Percentiles rank a stretch among this genome's conserved stretches.
phyloP scores from a whole-genome alignment of 2,329 filamentous ascomycete genomes.

The Calonectria naviculata region DNA sequence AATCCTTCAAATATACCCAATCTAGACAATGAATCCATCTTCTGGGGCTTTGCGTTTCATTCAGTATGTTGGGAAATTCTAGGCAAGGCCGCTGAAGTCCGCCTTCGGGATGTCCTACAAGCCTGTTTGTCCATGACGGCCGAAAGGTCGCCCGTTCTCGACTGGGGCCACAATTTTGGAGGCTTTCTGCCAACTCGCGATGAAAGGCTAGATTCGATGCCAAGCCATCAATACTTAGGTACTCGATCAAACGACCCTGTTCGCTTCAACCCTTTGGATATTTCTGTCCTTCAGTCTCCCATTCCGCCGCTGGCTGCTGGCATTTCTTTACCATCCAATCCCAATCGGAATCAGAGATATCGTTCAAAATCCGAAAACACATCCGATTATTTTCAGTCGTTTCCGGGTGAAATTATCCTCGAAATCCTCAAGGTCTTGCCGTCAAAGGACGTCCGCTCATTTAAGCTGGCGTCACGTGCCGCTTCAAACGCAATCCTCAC shows the following conservation, averaged over 20 bases:
- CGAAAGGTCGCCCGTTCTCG: not conserved
- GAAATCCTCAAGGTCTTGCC: slow-evolving; percentile 6
- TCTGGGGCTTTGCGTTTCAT: slow-evolving; percentile 23
- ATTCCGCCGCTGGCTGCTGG: not conserved
- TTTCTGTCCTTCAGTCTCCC: not conserved
- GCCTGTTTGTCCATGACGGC: slow-evolving; percentile 4
- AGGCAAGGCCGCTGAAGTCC: not conserved
- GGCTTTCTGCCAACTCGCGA: not conserved
- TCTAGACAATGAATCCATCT: not conserved
- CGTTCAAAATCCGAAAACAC: not conserved
- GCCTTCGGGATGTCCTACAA: not conserved
- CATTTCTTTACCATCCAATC: no score
- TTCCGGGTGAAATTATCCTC: slow-evolving; percentile 16
- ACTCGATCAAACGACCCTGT: not conserved
- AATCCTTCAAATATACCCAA: no score
- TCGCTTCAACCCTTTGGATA: not conserved
- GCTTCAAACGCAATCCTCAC: not conserved
- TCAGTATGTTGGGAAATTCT: slow-evolving; percentile 20
- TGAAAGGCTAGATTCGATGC: not conserved
- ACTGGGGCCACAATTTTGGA: slow-evolving; percentile 19
- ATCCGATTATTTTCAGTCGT: not conserved
- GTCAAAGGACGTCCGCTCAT: not conserved
- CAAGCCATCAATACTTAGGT: not conserved
- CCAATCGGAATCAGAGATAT: not conserved
- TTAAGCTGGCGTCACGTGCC: slow-evolving; percentile 1